Base-by-base conservation (phyloP, 208 protist genomes). In the Trypanosomatidae sp. region DNA sequence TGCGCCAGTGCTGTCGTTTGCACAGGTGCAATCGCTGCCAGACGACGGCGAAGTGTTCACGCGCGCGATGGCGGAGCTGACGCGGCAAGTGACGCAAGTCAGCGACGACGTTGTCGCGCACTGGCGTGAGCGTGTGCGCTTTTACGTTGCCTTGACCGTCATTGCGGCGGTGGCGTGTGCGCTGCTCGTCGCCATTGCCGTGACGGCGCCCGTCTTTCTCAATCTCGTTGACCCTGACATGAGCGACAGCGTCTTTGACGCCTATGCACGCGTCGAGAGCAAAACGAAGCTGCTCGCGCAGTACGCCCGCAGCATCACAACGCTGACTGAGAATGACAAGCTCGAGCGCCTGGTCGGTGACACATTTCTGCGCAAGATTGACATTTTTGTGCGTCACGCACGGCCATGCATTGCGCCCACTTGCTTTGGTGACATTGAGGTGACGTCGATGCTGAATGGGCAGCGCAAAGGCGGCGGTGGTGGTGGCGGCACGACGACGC, bases 381-480 rank as follows among this genome's bases (percentile, higher is more conserved):
- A n/a, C 6, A n/a, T 6, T 10, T 47, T 47, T 33, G 22, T 47
- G 6, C 11, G n/a, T 7, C 42, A n/a, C 28, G 28, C 18, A 6
- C 42, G 42, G 6, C 42, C 42, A 6, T 33, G 6, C 28, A 47
- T 47, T 43, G 7, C 18, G 15, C 53, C 52, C 8, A 58, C 44
- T 18, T 28, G 44, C 22, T 58, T 58, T 32, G 53, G 53, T 30
- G 53, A 58, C 19, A 52, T 58, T 54, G 53, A 58, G 20, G 26
- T 15, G 2, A 19, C 33, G n/a, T n/a, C n/a, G n/a, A n/a, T n/a
- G n/a, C n/a, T n/a, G n/a, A n/a, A n/a, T n/a, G n/a, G n/a, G n/a
- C n/a, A n/a, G n/a, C n/a, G n/a, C n/a, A n/a, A n/a, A n/a, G n/a
- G n/a, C n/a, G n/a, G n/a, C n/a, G n/a, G n/a, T n/a, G n/a, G n/a